Evolutionary conservation across 2,329 filamentous ascomycete genomes (phyloP), one percentile per base, ranked within the genome.

Genomic region (Didymellaceae sp.): DNA sequence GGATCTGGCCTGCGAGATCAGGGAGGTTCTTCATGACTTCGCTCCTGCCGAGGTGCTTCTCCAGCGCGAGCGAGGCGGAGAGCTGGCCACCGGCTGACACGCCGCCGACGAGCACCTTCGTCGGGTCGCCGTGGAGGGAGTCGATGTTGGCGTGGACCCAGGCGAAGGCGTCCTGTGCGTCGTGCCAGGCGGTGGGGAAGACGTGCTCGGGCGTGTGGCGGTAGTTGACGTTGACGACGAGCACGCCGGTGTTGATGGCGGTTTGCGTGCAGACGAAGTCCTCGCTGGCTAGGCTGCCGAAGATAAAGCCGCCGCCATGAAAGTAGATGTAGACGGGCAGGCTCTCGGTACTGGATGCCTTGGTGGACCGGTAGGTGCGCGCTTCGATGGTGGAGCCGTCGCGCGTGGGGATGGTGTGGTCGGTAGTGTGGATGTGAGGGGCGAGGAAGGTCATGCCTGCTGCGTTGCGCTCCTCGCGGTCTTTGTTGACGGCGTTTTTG

Each of bases 161-260:
- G 14, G 75, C 69, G 24, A 84, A 80, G 0, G 78, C 76, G 35
- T 85, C 83, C 49, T 82, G 77, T 0, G 74, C 65, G 37, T 86
- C 84, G 33, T 80, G 53, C 77, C 78, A 83, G 0, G 78, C 75
- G 0, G 75, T 79, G 0, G 83, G 84, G 48, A 80, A 85, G 0
- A 51, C 58, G 54, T 77, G 68, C 42, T 85, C 78, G 0, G 83
- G 83, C 0, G 82, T 82, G 58, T 86, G 82, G 0, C 84, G 78
- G 61, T 86, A 86, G 55, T 83, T 82, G 10, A 85, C 71, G 32
- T 83, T 82, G 1, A 85, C 58, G 0, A 85, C 81, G 0, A 80
- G 67, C 2, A 78, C 72, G 1, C 69, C 65, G 0, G 73, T 63
- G 4, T 72, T 71, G 10, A 76, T 62, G 0, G 81, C 78, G 8